Base-by-base conservation (phyloP, 805 yeast genomes). In the Sungouiella blattae region DNA sequence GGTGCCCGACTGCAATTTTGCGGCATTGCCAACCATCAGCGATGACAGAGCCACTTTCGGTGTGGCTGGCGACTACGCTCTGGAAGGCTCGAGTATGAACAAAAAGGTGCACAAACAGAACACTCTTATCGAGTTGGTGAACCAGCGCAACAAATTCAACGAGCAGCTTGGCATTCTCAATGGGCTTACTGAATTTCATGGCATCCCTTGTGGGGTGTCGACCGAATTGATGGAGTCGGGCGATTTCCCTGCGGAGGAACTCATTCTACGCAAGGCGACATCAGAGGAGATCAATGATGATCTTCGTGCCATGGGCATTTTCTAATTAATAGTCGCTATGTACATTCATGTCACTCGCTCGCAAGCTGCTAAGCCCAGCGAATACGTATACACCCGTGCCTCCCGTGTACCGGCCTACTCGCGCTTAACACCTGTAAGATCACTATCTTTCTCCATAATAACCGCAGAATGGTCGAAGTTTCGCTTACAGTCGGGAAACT, bases 401-500 rank as follows among this genome's bases (percentile, higher is more conserved):
- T 31, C 28, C 33, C n/a, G 13, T 8, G 6, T 9, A 9, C 9
- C 22, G 22, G 22, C 9, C 9, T 6, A 20, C 22, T 20, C 6
- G 8, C 9, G 9, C 22, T 20, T n/a, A n/a, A n/a, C n/a, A n/a
- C n/a, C n/a, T n/a, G n/a, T n/a, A n/a, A n/a, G n/a, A n/a, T n/a
- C n/a, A n/a, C n/a, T n/a, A n/a, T n/a, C n/a, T n/a, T n/a, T n/a
- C n/a, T n/a, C n/a, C n/a, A n/a, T n/a, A n/a, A n/a, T n/a, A n/a
- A 33, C 11, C 5, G 12, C 22, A 23, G 39, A 18, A 83, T 83
- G 87, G 94, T 88, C 21, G 93, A 87, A 62, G 96, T 89, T 8
- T 83, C 94, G 28, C 73, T 91, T 25, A 89, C 97, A 0, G 97
- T 93, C 14, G 98, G 98, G 32, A 89, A 89, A 64, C 71, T 91